Evolutionary conservation across 2,329 filamentous ascomycete species (phyloP).

Genomic region (Phyllosticta capitalensis): DNA sequence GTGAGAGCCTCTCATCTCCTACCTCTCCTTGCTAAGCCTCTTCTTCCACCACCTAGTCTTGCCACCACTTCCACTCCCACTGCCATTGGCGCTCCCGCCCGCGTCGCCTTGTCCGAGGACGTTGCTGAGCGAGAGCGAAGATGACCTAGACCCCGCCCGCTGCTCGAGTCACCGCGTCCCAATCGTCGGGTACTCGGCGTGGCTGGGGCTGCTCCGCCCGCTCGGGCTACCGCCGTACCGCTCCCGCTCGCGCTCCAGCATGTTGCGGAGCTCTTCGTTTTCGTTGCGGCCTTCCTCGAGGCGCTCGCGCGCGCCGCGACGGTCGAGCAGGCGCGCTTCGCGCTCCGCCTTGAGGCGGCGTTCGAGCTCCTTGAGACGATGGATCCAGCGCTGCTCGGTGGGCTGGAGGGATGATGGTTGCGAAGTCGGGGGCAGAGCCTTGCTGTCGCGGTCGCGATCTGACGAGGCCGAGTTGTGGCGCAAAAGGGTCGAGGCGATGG

Average conservation of each 20-base stretch:
- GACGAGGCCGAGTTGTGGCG: conserved; percentile 39
- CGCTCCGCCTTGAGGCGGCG: conserved; percentile 80
- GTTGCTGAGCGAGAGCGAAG: not conserved
- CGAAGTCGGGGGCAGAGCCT: conserved; percentile 17
- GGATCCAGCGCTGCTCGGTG: conserved; percentile 69
- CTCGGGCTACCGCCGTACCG: not conserved
- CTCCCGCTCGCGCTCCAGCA: conserved; percentile 50
- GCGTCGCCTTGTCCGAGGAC: not conserved
- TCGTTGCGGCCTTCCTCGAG: conserved; percentile 66
- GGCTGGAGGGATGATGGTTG: conserved; percentile 24
- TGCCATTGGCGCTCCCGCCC: not conserved
- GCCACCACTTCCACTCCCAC: not conserved
- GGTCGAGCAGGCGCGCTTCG: conserved; percentile 75
- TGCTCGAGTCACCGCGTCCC: conserved; percentile 3
- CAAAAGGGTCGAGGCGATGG: conserved; percentile 42
- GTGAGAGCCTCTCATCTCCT: not conserved
- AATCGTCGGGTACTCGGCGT: conserved; percentile 4
- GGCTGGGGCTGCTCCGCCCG: conserved; percentile 6
- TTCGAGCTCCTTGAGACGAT: conserved; percentile 79
- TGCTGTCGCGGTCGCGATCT: conserved; percentile 10
- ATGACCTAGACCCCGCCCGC: not conserved
- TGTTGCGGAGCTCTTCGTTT: conserved; percentile 58
- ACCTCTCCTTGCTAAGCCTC: not conserved
- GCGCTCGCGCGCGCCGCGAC: conserved; percentile 70
- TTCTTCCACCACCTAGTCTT: not conserved